Base-by-base conservation (phyloP, 805 yeast genomes). In the Wickerhamiella shivajii region DNA sequence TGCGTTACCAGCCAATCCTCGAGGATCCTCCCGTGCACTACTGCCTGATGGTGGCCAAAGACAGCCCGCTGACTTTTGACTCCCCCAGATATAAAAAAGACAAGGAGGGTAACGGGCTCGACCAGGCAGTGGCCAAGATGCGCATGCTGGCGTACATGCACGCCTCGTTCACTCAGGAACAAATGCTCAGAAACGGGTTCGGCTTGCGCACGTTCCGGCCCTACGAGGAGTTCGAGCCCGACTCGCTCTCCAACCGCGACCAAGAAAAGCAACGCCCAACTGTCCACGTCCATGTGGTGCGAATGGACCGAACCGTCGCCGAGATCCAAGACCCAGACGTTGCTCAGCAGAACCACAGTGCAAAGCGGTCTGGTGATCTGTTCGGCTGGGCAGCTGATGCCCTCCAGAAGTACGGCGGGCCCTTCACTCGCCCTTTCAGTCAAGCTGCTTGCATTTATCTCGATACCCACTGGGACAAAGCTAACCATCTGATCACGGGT, bases 81-180 rank as follows among this genome's bases (percentile, higher is more conserved):
- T 67, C 80, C 42, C 84, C 92, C 1, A 41, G 42, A 12, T 49
- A 49, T 32, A 55, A 55, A 30, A 29, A 31, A 12, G 36, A 44
- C 21, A 37, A 39, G 17, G 90, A 79, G 43, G 76, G 74, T 2
- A 74, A 79, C 40, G 69, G 63, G 10, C 44, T 85, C 15, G 73
- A 73, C n/a, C 51, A 74, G 4, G 94, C 94, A 1, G 58, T 78
- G 13, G 62, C 60, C 42, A 81, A 81, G 50, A 51, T 87, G 42
- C 69, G 90, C 45, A 69, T 83, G 39, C 94, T 80, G 3, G 93
- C 78, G 4, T 64, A 93, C 44, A 54, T 85, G 54, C 80, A 81
- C 93, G 87, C 81, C 46, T 92, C 94, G 1, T 84, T 68, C 53
- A 85, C 96, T 0, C 74, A 72, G 45, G 96, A 85, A 44, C 94